Evolutionary conservation across 768 basidiomycete species (phyloP).

Genomic region (Amanita phalloides): DNA sequence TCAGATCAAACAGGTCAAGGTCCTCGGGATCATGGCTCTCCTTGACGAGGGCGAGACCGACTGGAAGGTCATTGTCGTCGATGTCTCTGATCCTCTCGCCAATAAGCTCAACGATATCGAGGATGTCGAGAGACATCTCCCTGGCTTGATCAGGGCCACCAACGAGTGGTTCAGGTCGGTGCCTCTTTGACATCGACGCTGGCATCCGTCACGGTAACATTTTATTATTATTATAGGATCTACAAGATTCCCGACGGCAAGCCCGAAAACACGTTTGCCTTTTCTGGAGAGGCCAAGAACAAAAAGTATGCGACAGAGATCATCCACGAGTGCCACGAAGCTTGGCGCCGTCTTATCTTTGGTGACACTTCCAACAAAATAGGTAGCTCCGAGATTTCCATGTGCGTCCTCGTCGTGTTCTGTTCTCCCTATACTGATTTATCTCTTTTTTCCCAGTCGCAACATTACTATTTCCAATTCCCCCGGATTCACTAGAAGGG

Average conservation of each 20-base stretch:
- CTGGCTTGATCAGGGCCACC: conserved; percentile 91
- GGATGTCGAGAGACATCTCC: conserved; percentile 96
- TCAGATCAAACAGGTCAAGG: conserved; percentile 99
- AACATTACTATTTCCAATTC: conserved; percentile 74
- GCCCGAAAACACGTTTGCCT: conserved; percentile 96
- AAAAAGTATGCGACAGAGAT: conserved; percentile 99
- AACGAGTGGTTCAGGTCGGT: conserved; percentile 97
- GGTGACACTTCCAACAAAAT: conserved; percentile 75
- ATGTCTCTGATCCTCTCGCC: conserved; percentile 91
- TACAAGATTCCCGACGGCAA: conserved; percentile 96
- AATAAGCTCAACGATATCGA: conserved; percentile 97
- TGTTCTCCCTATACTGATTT: background rate
- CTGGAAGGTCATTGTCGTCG: conserved; percentile 99
- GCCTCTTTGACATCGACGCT: background rate
- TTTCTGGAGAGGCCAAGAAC: conserved; percentile 99
- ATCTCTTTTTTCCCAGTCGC: conserved; percentile 34
- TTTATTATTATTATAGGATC: too few relatives aligned
- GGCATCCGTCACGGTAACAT: background rate
- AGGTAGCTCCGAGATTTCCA: conserved; percentile 63
- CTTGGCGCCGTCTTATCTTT: conserved; percentile 88
- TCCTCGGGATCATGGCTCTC: conserved; percentile 99
- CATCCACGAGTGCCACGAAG: conserved; percentile 97
- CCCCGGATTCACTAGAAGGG: conserved; percentile 51
- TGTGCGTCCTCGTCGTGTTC: conserved; percentile 42
- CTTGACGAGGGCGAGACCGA: conserved; percentile 99